Evolutionary conservation across 257 asterid genomes (phyloP).

Genomic region (Haberlea rhodopensis): DNA sequence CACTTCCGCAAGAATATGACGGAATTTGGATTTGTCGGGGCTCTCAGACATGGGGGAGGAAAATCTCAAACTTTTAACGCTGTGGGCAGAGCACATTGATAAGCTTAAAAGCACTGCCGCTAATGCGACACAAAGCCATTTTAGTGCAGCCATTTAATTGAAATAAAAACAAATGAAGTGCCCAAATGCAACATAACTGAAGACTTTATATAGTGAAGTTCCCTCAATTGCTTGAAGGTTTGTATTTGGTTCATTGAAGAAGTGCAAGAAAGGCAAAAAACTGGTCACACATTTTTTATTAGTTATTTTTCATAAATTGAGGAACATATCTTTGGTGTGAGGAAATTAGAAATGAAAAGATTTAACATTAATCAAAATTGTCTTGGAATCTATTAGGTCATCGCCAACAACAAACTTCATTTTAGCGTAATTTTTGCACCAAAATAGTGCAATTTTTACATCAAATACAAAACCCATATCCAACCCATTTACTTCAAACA

Average conservation of each 20-base stretch:
- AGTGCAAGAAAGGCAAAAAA: constrained; percentile 5
- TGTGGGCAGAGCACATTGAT: constrained; percentile 23
- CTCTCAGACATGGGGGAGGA: neutral
- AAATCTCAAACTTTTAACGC: neutral
- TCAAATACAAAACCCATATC: no score
- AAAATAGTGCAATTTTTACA: no score
- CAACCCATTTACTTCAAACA: no score
- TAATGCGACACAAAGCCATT: constrained; percentile 21
- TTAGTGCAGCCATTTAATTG: constrained; percentile 23
- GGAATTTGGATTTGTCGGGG: neutral
- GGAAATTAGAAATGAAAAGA: neutral
- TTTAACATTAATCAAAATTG: neutral
- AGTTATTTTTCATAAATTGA: constrained; percentile 15
- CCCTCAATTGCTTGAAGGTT: neutral
- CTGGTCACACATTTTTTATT: neutral
- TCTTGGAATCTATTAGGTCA: neutral
- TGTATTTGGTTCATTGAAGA: neutral
- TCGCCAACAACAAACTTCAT: no score
- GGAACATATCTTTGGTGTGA: constrained; percentile 28
- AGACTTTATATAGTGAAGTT: constrained; percentile 21
- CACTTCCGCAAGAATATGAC: neutral
- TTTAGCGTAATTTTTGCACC: no score
- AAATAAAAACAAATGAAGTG: no score
- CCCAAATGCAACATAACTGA: neutral
- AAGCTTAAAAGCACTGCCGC: constrained; percentile 20